Conservation (phyloP, 108 stramenopile genomes). For the Cylindrotheca closterium region DNA sequence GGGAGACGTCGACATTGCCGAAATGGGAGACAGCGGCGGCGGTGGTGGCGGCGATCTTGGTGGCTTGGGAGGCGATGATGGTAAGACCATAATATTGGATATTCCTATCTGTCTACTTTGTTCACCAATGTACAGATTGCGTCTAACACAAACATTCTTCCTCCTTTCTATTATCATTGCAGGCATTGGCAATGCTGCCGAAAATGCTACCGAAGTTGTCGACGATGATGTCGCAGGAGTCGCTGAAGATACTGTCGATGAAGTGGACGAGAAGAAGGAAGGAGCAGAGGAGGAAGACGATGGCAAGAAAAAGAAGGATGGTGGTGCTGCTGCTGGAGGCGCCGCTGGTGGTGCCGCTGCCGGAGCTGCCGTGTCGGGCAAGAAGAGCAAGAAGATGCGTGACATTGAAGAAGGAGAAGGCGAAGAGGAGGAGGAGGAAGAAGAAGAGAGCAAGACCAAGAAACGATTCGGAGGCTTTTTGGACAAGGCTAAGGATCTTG, state of each 20-base stretch:
- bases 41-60: conserved; percentile 5
- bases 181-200: conserved; percentile 21
- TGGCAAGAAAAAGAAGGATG: conserved; percentile 9
- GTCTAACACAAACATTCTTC: too few relatives aligned
- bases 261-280: conserved; percentile 19
- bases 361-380: conserved; percentile 2
- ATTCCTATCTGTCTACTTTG: too few relatives aligned
- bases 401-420: conserved; percentile 8
- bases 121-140: too few relatives aligned
- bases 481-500: conserved; percentile 18
- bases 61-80: conserved; percentile 13
- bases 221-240: conserved; percentile 40
- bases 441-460: conserved; percentile 14
- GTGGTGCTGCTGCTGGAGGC: conserved; percentile 18
- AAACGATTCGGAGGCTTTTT: conserved; percentile 12
- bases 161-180: too few relatives aligned
- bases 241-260: conserved; percentile 41
- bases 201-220: conserved; percentile 27
- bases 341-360: conserved; percentile 21
- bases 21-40: conserved; percentile 12
- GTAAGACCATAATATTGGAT: too few relatives aligned
- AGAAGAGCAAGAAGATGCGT: conserved; percentile 2
- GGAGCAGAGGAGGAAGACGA: not conserved
- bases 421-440: conserved; percentile 14
- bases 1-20: conserved; percentile 12